phyloP scores from a whole-genome alignment of 225 moss, liverwort and hornwort genomes.

The Sphagnum contortum region DNA sequence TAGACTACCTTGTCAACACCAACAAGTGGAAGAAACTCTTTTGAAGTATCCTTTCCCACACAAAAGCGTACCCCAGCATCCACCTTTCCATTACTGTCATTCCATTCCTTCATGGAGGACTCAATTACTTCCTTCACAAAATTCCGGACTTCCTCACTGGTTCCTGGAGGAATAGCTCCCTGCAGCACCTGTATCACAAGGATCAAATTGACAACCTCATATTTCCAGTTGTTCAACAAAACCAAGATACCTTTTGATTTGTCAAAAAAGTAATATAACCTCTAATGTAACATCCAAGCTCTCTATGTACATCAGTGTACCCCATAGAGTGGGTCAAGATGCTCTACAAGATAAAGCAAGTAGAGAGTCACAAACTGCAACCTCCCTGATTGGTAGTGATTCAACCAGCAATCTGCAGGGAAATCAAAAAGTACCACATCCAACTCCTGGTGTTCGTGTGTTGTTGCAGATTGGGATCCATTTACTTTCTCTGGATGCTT shows the following conservation, averaged over 20 bases:
- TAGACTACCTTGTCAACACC: conserved; percentile 64
- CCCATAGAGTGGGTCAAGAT: too few relatives aligned
- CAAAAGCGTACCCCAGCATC: conserved; percentile 73
- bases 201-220: too few relatives aligned
- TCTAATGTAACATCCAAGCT: too few relatives aligned
- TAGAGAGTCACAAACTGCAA: too few relatives aligned
- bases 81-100: conserved; percentile 54
- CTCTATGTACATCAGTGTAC: too few relatives aligned
- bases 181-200: conserved; percentile 30
- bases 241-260: too few relatives aligned
- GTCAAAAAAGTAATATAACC: too few relatives aligned
- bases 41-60: conserved; percentile 42
- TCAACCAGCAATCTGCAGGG: too few relatives aligned
- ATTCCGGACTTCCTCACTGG: conserved; percentile 40
- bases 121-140: conserved; percentile 71
- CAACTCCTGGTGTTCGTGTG: conserved; percentile 46
- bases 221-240: too few relatives aligned
- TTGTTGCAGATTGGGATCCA: conserved; percentile 40
- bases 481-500: conserved; percentile 48
- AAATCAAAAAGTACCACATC: conserved; percentile 47
- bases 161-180: conserved; percentile 44
- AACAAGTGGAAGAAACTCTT: conserved; percentile 66
- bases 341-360: too few relatives aligned
- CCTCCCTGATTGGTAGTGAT: too few relatives aligned
- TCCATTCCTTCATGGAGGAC: conserved; percentile 70